Base-by-base conservation (phyloP, 306 rosid species). In the Trifolium dubium region DNA sequence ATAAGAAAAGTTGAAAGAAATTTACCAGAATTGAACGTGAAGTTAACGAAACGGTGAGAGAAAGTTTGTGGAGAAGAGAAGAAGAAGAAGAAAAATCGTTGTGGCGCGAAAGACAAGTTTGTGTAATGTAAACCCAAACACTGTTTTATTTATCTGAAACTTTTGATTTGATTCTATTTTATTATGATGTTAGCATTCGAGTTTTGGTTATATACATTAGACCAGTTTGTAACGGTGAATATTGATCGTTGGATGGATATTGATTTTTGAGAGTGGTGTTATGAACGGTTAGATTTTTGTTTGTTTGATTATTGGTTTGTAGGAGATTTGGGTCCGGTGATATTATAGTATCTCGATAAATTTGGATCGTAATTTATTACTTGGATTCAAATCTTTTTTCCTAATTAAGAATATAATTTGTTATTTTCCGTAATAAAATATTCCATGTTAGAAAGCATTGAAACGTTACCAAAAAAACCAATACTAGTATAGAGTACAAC, bases 61-160 rank as follows among this genome's bases (percentile, higher is more conserved):
- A 58, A 11, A 11, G 7, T n/a, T 3, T 13, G 13, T 32, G 43
- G 37, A 37, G 14, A 17, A 64, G 37, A 37, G 14, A 17, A 64
- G 46, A 37, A 23, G 23, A 23, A 23, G 69, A 9, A 31, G 54
- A 81, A 75, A 81, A 73, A 79, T 54, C 68, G 35, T 44, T 15
- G 81, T 81, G 89, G 89, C 85, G 92, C 92, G 83, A 83, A 85
- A 71, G 51, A 59, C 66, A 54, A 19, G 69, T 37, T 30, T 31
- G 65, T 64, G 0, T 23, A 1, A 1, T 23, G 60, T 59, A 60
- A 60, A 14, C 39, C 10, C 65, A 14, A 54, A 60, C 65, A 60
- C 65, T 60, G 41, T 60, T 60, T 30, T 60, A 60, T 60, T 30
- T 31, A 31, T 60, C 39, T 35, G 5, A 7, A 35, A 35, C 40